Percentiles rank a stretch among this genome's conserved stretches.
phyloP scores from a whole-genome alignment of 1,139 yeast genomes.

The Kazachstania sp. region DNA sequence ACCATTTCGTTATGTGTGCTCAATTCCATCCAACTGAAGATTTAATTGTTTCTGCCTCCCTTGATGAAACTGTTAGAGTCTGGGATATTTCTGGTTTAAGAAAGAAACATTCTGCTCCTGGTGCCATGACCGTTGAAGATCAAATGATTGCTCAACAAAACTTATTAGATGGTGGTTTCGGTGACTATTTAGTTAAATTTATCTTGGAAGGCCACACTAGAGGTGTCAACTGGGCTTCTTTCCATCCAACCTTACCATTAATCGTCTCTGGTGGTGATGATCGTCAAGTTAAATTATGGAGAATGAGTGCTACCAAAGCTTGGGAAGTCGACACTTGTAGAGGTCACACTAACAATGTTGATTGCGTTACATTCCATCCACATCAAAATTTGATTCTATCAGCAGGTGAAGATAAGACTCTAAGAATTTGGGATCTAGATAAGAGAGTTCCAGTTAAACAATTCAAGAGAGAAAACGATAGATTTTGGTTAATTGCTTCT shows the following conservation, averaged over 20 bases:
- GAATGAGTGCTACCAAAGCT: conserved; percentile 96
- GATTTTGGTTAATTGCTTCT: conserved; percentile 87
- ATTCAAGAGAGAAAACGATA: conserved; percentile 86
- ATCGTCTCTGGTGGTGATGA: conserved; percentile 97
- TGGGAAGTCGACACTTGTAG: conserved; percentile 99
- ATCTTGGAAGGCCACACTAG: conserved; percentile 97
- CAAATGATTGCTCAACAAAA: conserved; percentile 59
- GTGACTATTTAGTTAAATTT: conserved; percentile 92
- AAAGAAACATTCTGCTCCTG: conserved; percentile 89
- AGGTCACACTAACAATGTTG: conserved; percentile 92
- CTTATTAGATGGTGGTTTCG: conserved; percentile 87
- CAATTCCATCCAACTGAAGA: conserved; percentile 96
- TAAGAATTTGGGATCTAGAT: conserved; percentile 94
- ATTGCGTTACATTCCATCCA: conserved; percentile 88
- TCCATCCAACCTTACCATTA: conserved; percentile 93
- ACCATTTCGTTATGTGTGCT: conserved; percentile 97
- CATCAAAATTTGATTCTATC: conserved; percentile 86
- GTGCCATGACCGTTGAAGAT: conserved; percentile 48
- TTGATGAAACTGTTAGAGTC: conserved; percentile 97
- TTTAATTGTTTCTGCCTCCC: conserved; percentile 86
- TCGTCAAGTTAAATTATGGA: conserved; percentile 89
- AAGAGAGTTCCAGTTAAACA: conserved; percentile 90
- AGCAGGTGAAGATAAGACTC: conserved; percentile 94
- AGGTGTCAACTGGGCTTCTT: conserved; percentile 97
- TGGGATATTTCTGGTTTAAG: conserved; percentile 97